Evolutionary conservation across 1,284 basidiomycete species (phyloP).

Genomic region (Apiotrichum sp.): DNA sequence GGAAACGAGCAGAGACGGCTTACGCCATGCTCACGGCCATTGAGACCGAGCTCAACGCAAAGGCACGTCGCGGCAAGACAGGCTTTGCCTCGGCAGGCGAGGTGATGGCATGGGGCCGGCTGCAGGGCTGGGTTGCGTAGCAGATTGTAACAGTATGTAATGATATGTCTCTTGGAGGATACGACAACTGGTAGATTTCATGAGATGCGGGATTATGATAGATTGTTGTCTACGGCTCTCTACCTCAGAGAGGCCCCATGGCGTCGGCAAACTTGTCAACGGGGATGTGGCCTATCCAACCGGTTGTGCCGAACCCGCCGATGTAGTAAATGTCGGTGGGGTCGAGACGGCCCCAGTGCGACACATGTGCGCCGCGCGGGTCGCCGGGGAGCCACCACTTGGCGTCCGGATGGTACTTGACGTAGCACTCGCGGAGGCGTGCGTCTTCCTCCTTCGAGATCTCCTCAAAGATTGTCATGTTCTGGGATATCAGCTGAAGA

Average conservation of each 20-base stretch:
- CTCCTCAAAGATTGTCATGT: slow-evolving; percentile 33
- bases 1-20: slow-evolving; percentile 8
- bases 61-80: too few species aligned
- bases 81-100: background rate
- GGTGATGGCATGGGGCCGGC: background rate
- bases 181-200: too few species aligned
- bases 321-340: slow-evolving; percentile 55
- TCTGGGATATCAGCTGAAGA: slow-evolving; percentile 17
- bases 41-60: background rate
- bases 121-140: background rate
- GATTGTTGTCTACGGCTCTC: background rate
- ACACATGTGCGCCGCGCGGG: slow-evolving; percentile 29
- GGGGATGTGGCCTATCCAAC: slow-evolving; percentile 58
- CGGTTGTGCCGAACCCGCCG: slow-evolving; percentile 58
- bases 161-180: background rate
- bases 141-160: too few species aligned
- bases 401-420: slow-evolving; percentile 40
- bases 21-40: slow-evolving; percentile 13
- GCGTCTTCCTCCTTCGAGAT: slow-evolving; percentile 19
- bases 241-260: slow-evolving; percentile 5
- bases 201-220: too few species aligned
- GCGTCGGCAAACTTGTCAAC: slow-evolving; percentile 51
- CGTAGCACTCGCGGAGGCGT: slow-evolving; percentile 31
- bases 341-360: slow-evolving; percentile 41
- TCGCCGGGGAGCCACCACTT: slow-evolving; percentile 39